Evolutionary conservation across 2,329 filamentous ascomycete genomes (phyloP).

Genomic region (Didymella pomorum): DNA sequence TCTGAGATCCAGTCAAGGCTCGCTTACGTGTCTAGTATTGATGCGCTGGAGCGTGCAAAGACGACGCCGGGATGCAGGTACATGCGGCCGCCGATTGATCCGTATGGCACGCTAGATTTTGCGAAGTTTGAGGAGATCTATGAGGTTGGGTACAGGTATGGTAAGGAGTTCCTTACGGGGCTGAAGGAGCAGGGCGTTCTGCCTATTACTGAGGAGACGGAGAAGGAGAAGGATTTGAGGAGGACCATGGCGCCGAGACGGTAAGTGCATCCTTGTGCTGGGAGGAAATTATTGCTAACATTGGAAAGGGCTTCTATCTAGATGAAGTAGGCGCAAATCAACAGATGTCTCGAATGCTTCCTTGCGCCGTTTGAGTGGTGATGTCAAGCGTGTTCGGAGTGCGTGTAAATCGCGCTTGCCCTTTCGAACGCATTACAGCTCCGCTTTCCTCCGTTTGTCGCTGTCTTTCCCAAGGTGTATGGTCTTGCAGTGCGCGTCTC

Average conservation of each 20-base stretch:
- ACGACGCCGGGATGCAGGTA: constrained; percentile 89
- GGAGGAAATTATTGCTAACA: constrained; percentile 1
- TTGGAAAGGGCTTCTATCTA: constrained; percentile 16
- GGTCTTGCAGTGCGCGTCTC: no score
- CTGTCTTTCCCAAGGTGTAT: no score
- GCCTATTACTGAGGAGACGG: constrained; percentile 61
- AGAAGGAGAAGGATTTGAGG: constrained; percentile 60
- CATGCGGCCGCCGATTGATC: constrained; percentile 93
- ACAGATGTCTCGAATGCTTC: no score
- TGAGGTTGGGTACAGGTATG: constrained; percentile 84
- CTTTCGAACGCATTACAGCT: not conserved
- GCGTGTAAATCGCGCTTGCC: not conserved
- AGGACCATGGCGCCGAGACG: constrained; percentile 59
- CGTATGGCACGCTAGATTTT: constrained; percentile 94
- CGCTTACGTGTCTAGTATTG: constrained; percentile 93
- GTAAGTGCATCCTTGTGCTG: not conserved
- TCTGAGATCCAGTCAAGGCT: constrained; percentile 95
- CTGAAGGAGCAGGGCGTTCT: constrained; percentile 81
- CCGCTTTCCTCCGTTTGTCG: not conserved
- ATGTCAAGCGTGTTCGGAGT: not conserved
- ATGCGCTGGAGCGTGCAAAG: constrained; percentile 93
- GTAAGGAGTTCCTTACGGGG: constrained; percentile 78
- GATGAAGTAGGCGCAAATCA: not conserved
- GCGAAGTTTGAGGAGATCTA: constrained; percentile 98
- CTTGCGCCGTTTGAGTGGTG: no score